Evolutionary conservation across 1,139 yeast species (phyloP).

Genomic region (Meyerozyma athensensis): DNA sequence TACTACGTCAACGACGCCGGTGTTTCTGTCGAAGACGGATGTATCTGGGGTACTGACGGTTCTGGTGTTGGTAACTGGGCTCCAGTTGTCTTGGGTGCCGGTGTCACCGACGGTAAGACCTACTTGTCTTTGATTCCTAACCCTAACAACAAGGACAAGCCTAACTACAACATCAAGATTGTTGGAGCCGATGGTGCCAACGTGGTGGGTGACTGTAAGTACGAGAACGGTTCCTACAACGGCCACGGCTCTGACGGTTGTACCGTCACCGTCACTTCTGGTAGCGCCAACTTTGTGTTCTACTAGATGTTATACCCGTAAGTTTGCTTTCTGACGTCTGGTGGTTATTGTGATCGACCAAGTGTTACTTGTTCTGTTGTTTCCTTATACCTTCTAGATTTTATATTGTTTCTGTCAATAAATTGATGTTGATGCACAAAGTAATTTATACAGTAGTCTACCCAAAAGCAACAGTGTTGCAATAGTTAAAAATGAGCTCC

Average conservation of each 20-base stretch:
- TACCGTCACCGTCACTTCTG: constrained; percentile 66
- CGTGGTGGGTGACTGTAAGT: constrained; percentile 58
- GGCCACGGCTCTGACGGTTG: constrained; percentile 71
- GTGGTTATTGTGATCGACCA: not conserved
- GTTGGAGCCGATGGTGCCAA: constrained; percentile 50
- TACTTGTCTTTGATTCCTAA: constrained; percentile 78
- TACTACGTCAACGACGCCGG: constrained; percentile 82
- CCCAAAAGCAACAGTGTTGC: constrained; percentile 57
- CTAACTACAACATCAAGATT: constrained; percentile 67
- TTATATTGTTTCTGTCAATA: constrained; percentile 5
- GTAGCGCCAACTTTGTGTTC: constrained; percentile 65
- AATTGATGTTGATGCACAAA: constrained; percentile 3
- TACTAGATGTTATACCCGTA: constrained; percentile 25
- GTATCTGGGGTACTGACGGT: constrained; percentile 68
- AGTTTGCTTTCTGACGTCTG: constrained; percentile 3
- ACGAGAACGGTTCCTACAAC: constrained; percentile 58
- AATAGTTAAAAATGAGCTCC: constrained; percentile 52
- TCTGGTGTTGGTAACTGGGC: constrained; percentile 81
- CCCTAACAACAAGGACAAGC: constrained; percentile 62
- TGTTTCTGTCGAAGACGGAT: constrained; percentile 66
- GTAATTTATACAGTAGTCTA: constrained; percentile 10
- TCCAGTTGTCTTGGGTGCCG: constrained; percentile 76
- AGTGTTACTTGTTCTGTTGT: not conserved
- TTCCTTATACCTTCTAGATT: constrained; percentile 4
- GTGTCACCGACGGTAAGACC: constrained; percentile 55